A percentile compares a stretch with the other conserved stretches of the same genome.
phyloP scores from a whole-genome alignment of 345 rosid genomes.

The Acer saccharum region DNA sequence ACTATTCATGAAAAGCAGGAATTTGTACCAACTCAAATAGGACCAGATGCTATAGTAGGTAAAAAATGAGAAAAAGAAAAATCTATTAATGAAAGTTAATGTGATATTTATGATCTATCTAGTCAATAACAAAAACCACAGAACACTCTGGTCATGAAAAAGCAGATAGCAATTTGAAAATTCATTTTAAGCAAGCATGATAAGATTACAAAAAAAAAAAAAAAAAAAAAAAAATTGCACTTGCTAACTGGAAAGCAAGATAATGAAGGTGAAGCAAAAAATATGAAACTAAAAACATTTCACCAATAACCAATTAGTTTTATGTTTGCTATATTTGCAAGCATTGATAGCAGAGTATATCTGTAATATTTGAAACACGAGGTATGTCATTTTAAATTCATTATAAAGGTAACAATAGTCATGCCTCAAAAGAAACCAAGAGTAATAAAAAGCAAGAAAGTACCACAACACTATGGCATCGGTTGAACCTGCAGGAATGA shows the following conservation, averaged over 20 bases:
- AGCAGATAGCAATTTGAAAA: not conserved
- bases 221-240: constrained; percentile 3
- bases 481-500: constrained; percentile 94
- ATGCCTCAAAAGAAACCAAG: constrained; percentile 10
- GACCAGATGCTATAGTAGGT: not conserved
- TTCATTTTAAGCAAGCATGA: constrained; percentile 15
- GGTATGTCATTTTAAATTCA: not conserved
- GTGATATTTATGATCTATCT: not conserved
- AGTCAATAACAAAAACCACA: not conserved
- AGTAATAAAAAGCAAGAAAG: constrained; percentile 15
- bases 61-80: not conserved
- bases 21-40: not conserved
- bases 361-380: not conserved
- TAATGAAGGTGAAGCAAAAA: not conserved
- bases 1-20: not conserved
- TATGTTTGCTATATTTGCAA: not conserved
- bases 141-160: not conserved
- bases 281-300: constrained; percentile 1
- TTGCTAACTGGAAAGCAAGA: not conserved
- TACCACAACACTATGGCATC: constrained; percentile 93
- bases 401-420: not conserved
- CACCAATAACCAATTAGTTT: not conserved
- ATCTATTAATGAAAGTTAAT: not conserved
- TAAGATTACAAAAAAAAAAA: not conserved
- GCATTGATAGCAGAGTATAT: not conserved